phyloP scores from a whole-genome alignment of 2,329 filamentous ascomycete species.

The Beauveria caledonica region DNA sequence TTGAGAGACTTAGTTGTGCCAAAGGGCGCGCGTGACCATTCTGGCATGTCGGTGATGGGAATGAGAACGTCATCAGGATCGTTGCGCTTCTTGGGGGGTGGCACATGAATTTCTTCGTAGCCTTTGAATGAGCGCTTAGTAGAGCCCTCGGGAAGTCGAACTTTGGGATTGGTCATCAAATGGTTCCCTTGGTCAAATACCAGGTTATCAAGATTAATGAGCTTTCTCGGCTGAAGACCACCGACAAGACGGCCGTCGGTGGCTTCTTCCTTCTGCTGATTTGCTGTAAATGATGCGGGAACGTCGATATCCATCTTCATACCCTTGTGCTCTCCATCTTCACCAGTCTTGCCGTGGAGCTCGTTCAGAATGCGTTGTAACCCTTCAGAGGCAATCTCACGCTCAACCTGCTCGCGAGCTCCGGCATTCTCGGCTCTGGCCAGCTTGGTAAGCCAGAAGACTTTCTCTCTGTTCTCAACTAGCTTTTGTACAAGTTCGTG shows the following conservation, averaged over 20 bases:
- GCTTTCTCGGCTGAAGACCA: constrained; percentile 74
- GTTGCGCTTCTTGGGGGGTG: constrained; percentile 78
- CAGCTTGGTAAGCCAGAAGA: constrained; percentile 90
- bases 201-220: constrained; percentile 91
- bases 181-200: constrained; percentile 98
- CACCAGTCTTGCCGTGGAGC: constrained; percentile 61
- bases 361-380: constrained; percentile 83
- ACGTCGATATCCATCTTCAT: constrained; percentile 95
- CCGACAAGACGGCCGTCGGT: constrained; percentile 65
- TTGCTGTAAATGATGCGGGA: constrained; percentile 48
- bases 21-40: constrained; percentile 85
- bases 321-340: constrained; percentile 48
- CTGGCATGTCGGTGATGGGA: constrained; percentile 78
- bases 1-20: constrained; percentile 82
- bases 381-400: constrained; percentile 85
- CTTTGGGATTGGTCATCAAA: constrained; percentile 98
- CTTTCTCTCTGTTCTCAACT: constrained; percentile 84
- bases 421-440: constrained; percentile 73
- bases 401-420: constrained; percentile 68
- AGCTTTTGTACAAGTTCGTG: constrained; percentile 87
- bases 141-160: constrained; percentile 86
- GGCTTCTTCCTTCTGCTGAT: constrained; percentile 43
- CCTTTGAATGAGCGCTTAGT: constrained; percentile 95
- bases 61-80: constrained; percentile 75
- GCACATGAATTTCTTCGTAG: constrained; percentile 97